Evolutionary conservation across 805 yeast species (phyloP).

Genomic region (Wickerhamiella sergipiensis): DNA sequence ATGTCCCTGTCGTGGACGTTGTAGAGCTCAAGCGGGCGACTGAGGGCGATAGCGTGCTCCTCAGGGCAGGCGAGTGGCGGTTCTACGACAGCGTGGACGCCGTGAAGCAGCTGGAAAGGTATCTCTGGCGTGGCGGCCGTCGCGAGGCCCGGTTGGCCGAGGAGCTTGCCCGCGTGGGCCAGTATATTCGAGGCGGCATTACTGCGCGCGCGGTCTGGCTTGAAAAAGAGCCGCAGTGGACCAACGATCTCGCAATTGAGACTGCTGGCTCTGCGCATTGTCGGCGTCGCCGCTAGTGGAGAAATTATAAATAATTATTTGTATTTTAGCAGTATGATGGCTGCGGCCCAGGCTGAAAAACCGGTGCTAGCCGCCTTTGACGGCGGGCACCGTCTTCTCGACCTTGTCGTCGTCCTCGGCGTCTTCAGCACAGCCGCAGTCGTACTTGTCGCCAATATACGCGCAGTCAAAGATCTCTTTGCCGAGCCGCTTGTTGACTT

Average conservation of each 20-base stretch:
- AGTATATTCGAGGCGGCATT: slow-evolving; percentile 1
- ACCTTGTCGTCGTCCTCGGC: slow-evolving; percentile 39
- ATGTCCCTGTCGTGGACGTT: slow-evolving; percentile 1
- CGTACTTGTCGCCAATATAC: slow-evolving; percentile 75
- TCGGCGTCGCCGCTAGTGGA: background rate
- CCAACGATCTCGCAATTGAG: slow-evolving; percentile 4
- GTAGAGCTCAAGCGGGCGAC: slow-evolving; percentile 7
- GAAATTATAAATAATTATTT: background rate
- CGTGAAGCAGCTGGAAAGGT: slow-evolving; percentile 5
- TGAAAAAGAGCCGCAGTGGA: slow-evolving; percentile 3
- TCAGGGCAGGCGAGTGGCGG: slow-evolving; percentile 15
- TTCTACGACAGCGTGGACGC: slow-evolving; percentile 15
- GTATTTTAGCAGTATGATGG: background rate
- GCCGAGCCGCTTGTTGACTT: slow-evolving; percentile 59
- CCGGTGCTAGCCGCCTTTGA: background rate
- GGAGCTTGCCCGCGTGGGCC: slow-evolving; percentile 2
- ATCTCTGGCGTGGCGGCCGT: slow-evolving; percentile 6
- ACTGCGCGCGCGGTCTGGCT: slow-evolving; percentile 3
- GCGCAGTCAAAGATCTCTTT: slow-evolving; percentile 76
- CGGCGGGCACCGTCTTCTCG: background rate
- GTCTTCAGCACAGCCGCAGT: slow-evolving; percentile 77
- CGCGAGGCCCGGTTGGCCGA: slow-evolving; percentile 12
- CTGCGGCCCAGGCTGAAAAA: no score
- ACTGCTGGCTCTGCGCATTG: slow-evolving; percentile 5
- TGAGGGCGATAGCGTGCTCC: slow-evolving; percentile 6